Evolutionary conservation across 176 grass and related monocot genomes (phyloP).

Genomic region (Cymbopogon citratus): DNA sequence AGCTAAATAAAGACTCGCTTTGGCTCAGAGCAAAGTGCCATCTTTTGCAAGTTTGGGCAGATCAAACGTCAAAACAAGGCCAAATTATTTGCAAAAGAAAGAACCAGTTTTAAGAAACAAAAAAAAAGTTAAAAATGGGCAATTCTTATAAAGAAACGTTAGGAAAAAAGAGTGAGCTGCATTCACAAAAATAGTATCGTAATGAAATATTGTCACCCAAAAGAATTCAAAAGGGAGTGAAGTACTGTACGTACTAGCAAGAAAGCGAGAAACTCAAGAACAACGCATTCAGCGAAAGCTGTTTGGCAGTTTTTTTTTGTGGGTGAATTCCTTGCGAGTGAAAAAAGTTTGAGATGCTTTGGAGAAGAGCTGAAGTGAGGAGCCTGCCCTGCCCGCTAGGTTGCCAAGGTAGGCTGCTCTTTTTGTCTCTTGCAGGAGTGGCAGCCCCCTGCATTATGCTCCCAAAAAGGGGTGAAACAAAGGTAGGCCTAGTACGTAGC

Average conservation of each 20-base stretch:
- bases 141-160: no score
- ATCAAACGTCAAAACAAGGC: not conserved
- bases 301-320: not conserved
- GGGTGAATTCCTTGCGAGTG: conserved; percentile 17
- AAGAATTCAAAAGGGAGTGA: not conserved
- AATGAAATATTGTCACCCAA: not conserved
- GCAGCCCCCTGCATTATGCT: conserved; percentile 8
- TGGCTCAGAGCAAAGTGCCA: not conserved
- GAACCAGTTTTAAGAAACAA: not conserved
- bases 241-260: not conserved
- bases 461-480: conserved; percentile 21
- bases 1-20: not conserved
- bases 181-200: no score
- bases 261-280: not conserved
- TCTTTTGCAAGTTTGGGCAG: not conserved
- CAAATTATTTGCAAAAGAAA: not conserved
- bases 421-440: conserved; percentile 33
- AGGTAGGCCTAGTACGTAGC: not conserved
- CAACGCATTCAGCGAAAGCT: conserved; percentile 18
- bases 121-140: not conserved
- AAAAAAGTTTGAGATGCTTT: conserved; percentile 33
- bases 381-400: not conserved
- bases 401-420: not conserved
- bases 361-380: not conserved
- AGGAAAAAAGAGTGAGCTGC: no score